phyloP scores from a whole-genome alignment of 495 filamentous ascomycete species.

The Hyphodiscus hymeniophilus region DNA sequence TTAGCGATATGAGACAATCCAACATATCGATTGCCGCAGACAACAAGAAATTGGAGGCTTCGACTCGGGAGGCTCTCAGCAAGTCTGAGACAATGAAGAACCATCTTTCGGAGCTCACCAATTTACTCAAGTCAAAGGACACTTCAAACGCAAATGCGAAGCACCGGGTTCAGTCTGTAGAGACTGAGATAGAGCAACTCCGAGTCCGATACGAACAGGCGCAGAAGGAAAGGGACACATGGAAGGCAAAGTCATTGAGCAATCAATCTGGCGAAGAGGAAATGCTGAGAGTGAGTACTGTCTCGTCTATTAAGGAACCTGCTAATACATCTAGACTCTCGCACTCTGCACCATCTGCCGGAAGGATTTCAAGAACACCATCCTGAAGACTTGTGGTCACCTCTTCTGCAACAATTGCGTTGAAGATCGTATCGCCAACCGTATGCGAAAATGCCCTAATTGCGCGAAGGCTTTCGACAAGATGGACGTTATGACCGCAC shows the following conservation, averaged over 20 bases:
- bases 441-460: slow-evolving; percentile 89
- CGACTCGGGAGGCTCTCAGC: slow-evolving; percentile 57
- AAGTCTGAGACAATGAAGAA: slow-evolving; percentile 62
- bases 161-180: slow-evolving; percentile 49
- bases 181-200: slow-evolving; percentile 64
- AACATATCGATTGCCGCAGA: slow-evolving; percentile 58
- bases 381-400: slow-evolving; percentile 90
- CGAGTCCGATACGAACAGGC: slow-evolving; percentile 64
- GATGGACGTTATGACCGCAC: slow-evolving; percentile 71
- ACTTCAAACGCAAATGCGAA: slow-evolving; percentile 47
- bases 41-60: slow-evolving; percentile 61
- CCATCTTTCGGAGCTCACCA: slow-evolving; percentile 69
- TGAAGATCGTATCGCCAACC: slow-evolving; percentile 74
- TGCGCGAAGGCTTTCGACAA: slow-evolving; percentile 85
- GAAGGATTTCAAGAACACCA: slow-evolving; percentile 86
- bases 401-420: slow-evolving; percentile 88
- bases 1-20: slow-evolving; percentile 69
- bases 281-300: slow-evolving; percentile 64
- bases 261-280: slow-evolving; percentile 77
- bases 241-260: slow-evolving; percentile 71
- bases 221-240: slow-evolving; percentile 69
- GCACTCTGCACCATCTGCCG: slow-evolving; percentile 87
- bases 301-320: neutral
- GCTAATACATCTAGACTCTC: slow-evolving; percentile 57
- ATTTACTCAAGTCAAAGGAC: slow-evolving; percentile 67